phyloP scores from a whole-genome alignment of 169 alveolate genomes.

The Cryptosporidium andersoni region DNA sequence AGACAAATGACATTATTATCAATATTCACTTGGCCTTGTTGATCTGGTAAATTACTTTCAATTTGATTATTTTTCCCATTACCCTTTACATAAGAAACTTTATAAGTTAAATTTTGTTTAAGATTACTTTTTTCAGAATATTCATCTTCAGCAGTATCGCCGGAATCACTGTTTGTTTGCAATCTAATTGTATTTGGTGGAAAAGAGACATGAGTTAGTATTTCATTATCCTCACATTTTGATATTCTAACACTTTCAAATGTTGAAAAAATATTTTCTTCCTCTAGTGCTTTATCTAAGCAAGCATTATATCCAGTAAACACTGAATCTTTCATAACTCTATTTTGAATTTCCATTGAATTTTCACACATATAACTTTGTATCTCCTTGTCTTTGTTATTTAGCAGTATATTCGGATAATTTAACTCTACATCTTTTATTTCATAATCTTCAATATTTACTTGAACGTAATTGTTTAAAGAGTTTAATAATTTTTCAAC shows the following conservation, averaged over 20 bases:
- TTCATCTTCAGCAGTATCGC: slow-evolving; percentile 27
- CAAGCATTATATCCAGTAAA: neutral
- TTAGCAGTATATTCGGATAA: slow-evolving; percentile 29
- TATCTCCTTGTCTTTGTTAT: slow-evolving; percentile 4
- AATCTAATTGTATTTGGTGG: slow-evolving; percentile 44
- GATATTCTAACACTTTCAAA: neutral
- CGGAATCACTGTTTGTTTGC: slow-evolving; percentile 48
- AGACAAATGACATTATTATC: neutral
- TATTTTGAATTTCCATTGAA: neutral
- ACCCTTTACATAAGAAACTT: neutral
- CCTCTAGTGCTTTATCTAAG: neutral
- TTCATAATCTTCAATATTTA: slow-evolving; percentile 44
- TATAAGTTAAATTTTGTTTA: too few relatives aligned
- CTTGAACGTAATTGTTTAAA: slow-evolving; percentile 12
- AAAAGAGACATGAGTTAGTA: slow-evolving; percentile 37
- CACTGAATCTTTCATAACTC: neutral
- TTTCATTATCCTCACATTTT: slow-evolving; percentile 10
- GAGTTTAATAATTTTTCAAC: slow-evolving; percentile 13
- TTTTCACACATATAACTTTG: neutral
- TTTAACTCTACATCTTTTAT: slow-evolving; percentile 26
- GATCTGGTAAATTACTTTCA: neutral
- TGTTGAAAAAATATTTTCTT: neutral
- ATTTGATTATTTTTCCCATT: neutral
- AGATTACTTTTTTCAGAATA: neutral
- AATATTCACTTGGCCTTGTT: neutral